phyloP scores from a whole-genome alignment of 768 basidiomycete genomes.

The Austroboletus eburneus region DNA sequence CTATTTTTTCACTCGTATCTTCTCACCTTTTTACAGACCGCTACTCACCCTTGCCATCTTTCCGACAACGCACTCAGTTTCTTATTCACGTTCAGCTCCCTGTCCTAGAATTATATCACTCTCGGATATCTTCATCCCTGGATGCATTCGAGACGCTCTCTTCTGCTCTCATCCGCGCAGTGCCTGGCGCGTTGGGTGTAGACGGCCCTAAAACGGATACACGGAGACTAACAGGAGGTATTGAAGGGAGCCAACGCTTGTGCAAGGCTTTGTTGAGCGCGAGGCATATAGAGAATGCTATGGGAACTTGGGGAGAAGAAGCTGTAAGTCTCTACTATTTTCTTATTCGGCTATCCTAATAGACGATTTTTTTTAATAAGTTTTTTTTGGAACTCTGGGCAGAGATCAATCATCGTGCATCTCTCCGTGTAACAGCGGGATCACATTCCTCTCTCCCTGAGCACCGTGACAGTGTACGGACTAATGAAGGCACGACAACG shows the following conservation, averaged over 20 bases:
- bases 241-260: conserved; percentile 77
- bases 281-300: conserved; percentile 60
- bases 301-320: conserved; percentile 88
- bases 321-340: conserved; percentile 48
- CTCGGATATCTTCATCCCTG: conserved; percentile 75
- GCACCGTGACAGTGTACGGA: conserved; percentile 25
- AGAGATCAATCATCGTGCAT: conserved; percentile 62
- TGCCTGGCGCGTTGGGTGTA: conserved; percentile 84
- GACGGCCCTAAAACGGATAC: conserved; percentile 43
- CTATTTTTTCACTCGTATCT: not conserved
- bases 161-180: conserved; percentile 80
- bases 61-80: conserved; percentile 77
- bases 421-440: conserved; percentile 52
- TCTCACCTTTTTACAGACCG: conserved; percentile 55
- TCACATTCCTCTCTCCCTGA: conserved; percentile 49
- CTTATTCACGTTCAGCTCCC: conserved; percentile 83
- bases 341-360: not conserved
- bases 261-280: conserved; percentile 86
- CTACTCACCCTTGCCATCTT: conserved; percentile 80
- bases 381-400: conserved; percentile 91
- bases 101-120: conserved; percentile 69
- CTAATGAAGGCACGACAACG: conserved; percentile 26
- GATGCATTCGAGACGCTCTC: conserved; percentile 94
- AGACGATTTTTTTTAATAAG: conserved; percentile 44
- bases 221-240: conserved; percentile 70